These are phyloP conservation scores for Haematococcus lacustris DNA, from an alignment of 139 green algal species.

Conservation along the genomic window DNA sequence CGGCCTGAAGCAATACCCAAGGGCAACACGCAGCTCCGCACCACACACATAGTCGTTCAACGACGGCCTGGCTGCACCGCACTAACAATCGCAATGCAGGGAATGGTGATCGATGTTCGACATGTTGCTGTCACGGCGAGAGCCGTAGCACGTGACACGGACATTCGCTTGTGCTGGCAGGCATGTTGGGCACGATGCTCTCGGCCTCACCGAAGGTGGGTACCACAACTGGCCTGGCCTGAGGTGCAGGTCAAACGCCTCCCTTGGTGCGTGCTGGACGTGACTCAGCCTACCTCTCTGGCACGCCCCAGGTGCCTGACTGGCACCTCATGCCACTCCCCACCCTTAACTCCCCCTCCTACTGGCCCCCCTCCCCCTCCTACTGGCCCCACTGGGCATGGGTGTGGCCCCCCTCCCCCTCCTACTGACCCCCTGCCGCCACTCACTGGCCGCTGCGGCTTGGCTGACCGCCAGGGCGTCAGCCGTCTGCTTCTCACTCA, in stretches of 20 bases:
- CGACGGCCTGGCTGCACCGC: not conserved
- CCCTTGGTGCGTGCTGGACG: too few species aligned
- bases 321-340: not conserved
- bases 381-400: not conserved
- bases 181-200: too few species aligned
- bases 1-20: not conserved
- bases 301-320: too few species aligned
- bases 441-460: not conserved
- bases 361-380: not conserved
- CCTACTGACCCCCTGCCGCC: constrained; percentile 28
- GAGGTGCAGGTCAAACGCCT: too few species aligned
- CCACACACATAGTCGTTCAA: not conserved
- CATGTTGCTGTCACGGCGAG: too few species aligned
- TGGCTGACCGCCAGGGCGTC: not conserved
- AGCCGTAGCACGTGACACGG: too few species aligned
- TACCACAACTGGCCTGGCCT: too few species aligned
- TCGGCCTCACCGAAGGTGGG: too few species aligned
- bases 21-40: not conserved
- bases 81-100: not conserved
- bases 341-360: not conserved
- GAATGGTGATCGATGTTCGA: not conserved
- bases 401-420: not conserved
- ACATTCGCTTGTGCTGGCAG: too few species aligned
- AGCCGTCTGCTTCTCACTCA: constrained; percentile 6
- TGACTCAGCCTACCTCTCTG: too few species aligned